phyloP scores from a whole-genome alignment of 2,329 filamentous ascomycete species.

The Verticillium tricorpus region DNA sequence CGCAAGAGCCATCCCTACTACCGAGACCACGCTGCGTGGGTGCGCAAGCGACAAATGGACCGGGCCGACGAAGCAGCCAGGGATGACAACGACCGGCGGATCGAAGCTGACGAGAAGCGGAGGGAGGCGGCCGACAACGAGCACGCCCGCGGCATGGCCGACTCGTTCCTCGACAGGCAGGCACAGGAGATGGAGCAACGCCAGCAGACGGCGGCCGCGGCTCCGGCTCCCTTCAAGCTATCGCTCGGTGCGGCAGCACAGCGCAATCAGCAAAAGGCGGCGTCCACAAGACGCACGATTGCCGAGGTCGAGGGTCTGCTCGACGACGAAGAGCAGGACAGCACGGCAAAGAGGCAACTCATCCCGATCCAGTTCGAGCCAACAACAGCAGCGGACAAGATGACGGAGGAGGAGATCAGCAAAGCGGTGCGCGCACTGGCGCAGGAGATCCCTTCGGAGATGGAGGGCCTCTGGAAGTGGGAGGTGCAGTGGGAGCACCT shows the following conservation, averaged over 20 bases:
- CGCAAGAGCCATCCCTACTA: slow-evolving; percentile 80
- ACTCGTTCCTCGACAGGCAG: slow-evolving; percentile 84
- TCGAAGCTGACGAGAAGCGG: slow-evolving; percentile 71
- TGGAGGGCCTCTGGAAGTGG: slow-evolving; percentile 87
- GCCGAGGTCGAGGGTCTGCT: slow-evolving; percentile 92
- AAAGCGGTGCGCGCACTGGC: slow-evolving; percentile 79
- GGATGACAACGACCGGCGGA: slow-evolving; percentile 77
- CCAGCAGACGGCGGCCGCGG: slow-evolving; percentile 29
- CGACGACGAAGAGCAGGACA: slow-evolving; percentile 87
- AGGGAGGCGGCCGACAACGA: slow-evolving; percentile 69
- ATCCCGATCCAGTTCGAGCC: slow-evolving; percentile 80
- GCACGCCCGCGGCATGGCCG: slow-evolving; percentile 77
- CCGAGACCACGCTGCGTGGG: slow-evolving; percentile 78
- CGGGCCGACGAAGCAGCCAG: slow-evolving; percentile 67
- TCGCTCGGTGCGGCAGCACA: slow-evolving; percentile 87
- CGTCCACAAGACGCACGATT: slow-evolving; percentile 68
- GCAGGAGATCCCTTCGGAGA: slow-evolving; percentile 83
- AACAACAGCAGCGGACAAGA: slow-evolving; percentile 57
- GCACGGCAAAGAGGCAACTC: slow-evolving; percentile 66
- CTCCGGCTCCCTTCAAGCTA: slow-evolving; percentile 78
- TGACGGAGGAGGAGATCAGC: slow-evolving; percentile 83
- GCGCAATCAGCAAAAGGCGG: slow-evolving; percentile 53
- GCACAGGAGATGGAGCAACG: slow-evolving; percentile 67
- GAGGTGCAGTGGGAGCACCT: slow-evolving; percentile 88
- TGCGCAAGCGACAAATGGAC: slow-evolving; percentile 71